These are phyloP conservation scores for Mycena pura DNA, from an alignment of 768 basidiomycete genomes.

Conservation along the genomic window DNA sequence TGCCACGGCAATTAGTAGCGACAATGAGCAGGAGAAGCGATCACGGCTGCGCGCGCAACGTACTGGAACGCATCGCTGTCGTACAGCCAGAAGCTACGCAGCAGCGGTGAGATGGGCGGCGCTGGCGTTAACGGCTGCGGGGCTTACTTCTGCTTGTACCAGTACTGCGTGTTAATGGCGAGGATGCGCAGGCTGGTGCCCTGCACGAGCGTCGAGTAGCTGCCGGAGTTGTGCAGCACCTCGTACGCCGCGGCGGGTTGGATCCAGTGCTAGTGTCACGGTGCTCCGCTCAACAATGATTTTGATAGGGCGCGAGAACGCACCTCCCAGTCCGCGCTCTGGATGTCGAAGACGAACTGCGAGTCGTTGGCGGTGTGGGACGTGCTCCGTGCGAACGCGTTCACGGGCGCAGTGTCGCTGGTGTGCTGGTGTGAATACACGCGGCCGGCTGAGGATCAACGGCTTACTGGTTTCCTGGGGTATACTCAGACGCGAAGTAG, in stretches of 20 bases:
- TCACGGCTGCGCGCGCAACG: slow-evolving; percentile 7
- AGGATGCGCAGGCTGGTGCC: slow-evolving; percentile 43
- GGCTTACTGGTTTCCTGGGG: slow-evolving; percentile 3
- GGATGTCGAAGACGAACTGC: slow-evolving; percentile 45
- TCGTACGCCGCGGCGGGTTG: slow-evolving; percentile 34
- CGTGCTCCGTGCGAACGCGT: slow-evolving; percentile 44
- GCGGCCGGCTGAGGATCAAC: not conserved
- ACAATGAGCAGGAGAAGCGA: not conserved
- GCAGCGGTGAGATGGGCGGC: not conserved
- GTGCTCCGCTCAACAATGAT: not conserved
- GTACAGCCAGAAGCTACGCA: slow-evolving; percentile 46
- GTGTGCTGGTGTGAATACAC: not conserved
- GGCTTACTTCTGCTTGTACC: slow-evolving; percentile 42
- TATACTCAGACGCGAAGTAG: not conserved
- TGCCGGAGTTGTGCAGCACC: slow-evolving; percentile 39
- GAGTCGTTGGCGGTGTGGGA: slow-evolving; percentile 31
- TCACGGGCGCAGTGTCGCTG: slow-evolving; percentile 48
- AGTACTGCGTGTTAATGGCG: slow-evolving; percentile 47
- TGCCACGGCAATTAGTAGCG: not conserved
- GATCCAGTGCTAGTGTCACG: slow-evolving; percentile 44
- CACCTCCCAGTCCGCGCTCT: slow-evolving; percentile 37
- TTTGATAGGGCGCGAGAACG: too few relatives aligned
- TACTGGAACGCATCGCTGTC: slow-evolving; percentile 43
- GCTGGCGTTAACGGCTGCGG: not conserved
- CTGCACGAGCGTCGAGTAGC: slow-evolving; percentile 40